Evolutionary conservation across 805 yeast genomes (phyloP), one percentile per base, ranked within the genome.

Genomic region (Starmerella lactis-condensi): DNA sequence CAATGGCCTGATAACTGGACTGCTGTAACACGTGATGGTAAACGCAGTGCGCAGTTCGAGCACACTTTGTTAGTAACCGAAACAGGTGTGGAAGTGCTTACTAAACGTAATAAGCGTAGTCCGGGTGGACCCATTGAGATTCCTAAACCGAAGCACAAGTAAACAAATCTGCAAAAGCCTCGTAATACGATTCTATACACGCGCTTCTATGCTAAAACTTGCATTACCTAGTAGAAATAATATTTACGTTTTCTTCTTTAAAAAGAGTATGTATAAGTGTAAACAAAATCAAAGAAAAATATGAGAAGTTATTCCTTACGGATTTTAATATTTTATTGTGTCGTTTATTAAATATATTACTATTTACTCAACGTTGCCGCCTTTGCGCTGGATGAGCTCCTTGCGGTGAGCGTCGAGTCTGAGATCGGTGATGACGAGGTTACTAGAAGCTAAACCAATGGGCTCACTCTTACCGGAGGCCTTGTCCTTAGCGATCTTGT

Each of bases 1-100:
- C 61, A 72, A 34, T 89, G 98, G 98, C 98, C 98, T 3, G 98
- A 89, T 54, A 76, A 79, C 54, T 89, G 98, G 98, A 89, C 98
- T 4, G 69, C 92, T 2, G 68, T 69, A 12, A 89, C 98, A 12
- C 72, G 71, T 24, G 98, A 89, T 51, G 98, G 98, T 33, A 69
- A 69, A 48, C 61, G 67, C 37, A 73, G 85, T 45, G 96, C 98
- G 1, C 98, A 89, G 55, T 89, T 89, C 46, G 62, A 89, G 56
- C 95, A 89, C 52, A 85, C 91, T 50, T 48, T 89, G 49, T 56
- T 89, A 36, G 89, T 89, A 24, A 89, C 98, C 6, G 96, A 83
- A 50, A 74, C 71, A 31, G 98, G 98, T 14, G 77, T 72, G 17
- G 98, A 89, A 59, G 73, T 85, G 11, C 64, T 89, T 43, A 75